Base-by-base conservation (phyloP, 1,139 yeast species). In the Sugiyamaella grinbergsii region DNA sequence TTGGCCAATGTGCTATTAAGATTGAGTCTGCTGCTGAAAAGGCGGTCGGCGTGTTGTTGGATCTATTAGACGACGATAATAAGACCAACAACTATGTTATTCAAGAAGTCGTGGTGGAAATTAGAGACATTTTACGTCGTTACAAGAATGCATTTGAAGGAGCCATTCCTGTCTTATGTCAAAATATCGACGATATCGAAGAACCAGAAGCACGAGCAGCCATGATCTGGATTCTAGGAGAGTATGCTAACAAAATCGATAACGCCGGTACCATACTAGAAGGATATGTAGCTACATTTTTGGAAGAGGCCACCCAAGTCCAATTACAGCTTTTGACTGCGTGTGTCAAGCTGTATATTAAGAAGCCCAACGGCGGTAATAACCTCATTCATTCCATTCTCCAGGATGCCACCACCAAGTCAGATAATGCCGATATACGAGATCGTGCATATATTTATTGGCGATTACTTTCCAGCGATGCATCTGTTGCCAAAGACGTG, bases 381-480 rank as follows among this genome's bases (percentile, higher is more conserved):
- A 74, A 72, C 15, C 68, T 82, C 28, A 77, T 93, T 57, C 96
- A 91, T 67, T 76, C 75, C 43, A 78, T 88, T 3, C 75, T 93
- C 58, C 89, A 86, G 60, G 73, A 81, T 51, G 89, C 95, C 10
- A 89, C 96, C 1, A 81, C 82, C 52, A 81, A 83, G 53, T 79
- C 90, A 53, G 95, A 89, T 60, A 90, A 90, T 66, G 86, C 96
- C 1, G 98, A 93, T 68, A 87, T 93, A 36, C 80, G 98, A 63
- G 98, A 93, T 69, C 82, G 93, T 70, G 97, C 97, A 0, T 93
- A 84, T 69, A 79, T 93, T 48, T 93, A 90, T 70, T 93, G 98
- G 98, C 82, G 98, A 65, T 74, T 94, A 53, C 74, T 93, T 53
- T 88, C 96, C 0, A 73, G 85, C 24, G 82, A 80, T 50, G 68